phyloP scores from a whole-genome alignment of 1,284 basidiomycete genomes.

The Singerocomus inundabilis region DNA sequence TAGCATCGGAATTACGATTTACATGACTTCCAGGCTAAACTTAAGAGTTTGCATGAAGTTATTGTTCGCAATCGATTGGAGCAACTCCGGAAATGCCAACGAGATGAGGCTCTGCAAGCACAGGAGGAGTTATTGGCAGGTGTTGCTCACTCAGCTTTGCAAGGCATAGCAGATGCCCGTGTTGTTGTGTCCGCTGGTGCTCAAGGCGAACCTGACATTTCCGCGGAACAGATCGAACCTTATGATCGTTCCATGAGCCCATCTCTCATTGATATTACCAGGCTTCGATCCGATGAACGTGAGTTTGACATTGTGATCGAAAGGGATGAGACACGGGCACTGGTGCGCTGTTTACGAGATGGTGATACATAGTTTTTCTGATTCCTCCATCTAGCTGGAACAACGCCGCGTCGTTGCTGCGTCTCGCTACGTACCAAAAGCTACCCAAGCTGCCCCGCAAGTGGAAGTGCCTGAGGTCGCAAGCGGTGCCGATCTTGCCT shows the following conservation, averaged over 20 bases:
- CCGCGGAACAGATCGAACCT: conserved; percentile 64
- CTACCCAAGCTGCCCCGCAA: conserved; percentile 50
- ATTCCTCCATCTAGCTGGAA: conserved; percentile 52
- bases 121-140: conserved; percentile 89
- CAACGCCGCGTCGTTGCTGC: conserved; percentile 76
- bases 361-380: conserved; percentile 4
- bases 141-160: conserved; percentile 57
- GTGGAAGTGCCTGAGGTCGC: conserved; percentile 48
- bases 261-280: conserved; percentile 63
- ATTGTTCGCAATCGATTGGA: conserved; percentile 95
- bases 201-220: conserved; percentile 41
- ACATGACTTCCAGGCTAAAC: conserved; percentile 64
- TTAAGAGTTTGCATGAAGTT: conserved; percentile 91
- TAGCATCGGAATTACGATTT: conserved; percentile 1
- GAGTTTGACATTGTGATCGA: conserved; percentile 75
- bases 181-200: conserved; percentile 35
- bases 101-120: conserved; percentile 90
- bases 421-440: conserved; percentile 83
- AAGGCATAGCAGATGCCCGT: conserved; percentile 37
- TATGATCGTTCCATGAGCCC: conserved; percentile 88
- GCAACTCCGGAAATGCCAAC: conserved; percentile 91
- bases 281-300: conserved; percentile 72
- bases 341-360: conserved; percentile 51
- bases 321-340: conserved; percentile 58
- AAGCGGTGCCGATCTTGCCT: conserved; percentile 74